A percentile compares a stretch with the other conserved stretches of the same genome.
Conservation (phyloP, 164 flowering plant species). For the Magnolia changhungtana region DNA sequence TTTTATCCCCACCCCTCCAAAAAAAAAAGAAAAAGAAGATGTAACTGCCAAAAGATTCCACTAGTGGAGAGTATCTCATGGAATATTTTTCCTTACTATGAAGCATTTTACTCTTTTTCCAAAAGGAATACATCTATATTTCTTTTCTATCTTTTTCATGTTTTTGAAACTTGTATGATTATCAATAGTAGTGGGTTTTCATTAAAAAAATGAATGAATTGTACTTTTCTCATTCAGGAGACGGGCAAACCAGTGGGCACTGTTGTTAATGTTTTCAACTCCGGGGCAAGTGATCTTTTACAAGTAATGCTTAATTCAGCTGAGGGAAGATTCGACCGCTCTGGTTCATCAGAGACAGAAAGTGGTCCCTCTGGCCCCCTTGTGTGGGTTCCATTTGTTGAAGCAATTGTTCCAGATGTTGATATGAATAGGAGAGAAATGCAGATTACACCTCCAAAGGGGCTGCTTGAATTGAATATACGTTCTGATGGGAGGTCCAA, state of each 20-base stretch:
- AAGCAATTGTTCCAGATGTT: slow-evolving; percentile 90
- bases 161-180: neutral
- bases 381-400: slow-evolving; percentile 91
- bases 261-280: slow-evolving; percentile 63
- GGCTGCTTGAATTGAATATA: slow-evolving; percentile 82
- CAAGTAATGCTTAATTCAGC: slow-evolving; percentile 57
- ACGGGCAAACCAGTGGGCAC: slow-evolving; percentile 71
- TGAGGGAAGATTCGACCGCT: slow-evolving; percentile 19
- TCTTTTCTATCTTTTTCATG: neutral
- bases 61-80: too few species aligned
- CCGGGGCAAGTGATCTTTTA: slow-evolving; percentile 74
- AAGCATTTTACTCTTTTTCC: neutral
- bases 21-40: neutral
- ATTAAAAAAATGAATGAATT: neutral
- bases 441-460: slow-evolving; percentile 86
- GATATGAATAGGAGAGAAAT: slow-evolving; percentile 67
- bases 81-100: neutral
- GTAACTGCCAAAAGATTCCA: neutral
- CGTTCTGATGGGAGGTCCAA: slow-evolving; percentile 68
- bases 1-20: neutral
- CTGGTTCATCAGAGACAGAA: slow-evolving; percentile 34
- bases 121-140: neutral
- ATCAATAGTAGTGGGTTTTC: neutral
- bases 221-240: slow-evolving; percentile 46
- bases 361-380: slow-evolving; percentile 37